These are phyloP conservation scores for Leishmania tarentolae DNA, from an alignment of 208 protist genomes.

Conservation along the genomic window DNA sequence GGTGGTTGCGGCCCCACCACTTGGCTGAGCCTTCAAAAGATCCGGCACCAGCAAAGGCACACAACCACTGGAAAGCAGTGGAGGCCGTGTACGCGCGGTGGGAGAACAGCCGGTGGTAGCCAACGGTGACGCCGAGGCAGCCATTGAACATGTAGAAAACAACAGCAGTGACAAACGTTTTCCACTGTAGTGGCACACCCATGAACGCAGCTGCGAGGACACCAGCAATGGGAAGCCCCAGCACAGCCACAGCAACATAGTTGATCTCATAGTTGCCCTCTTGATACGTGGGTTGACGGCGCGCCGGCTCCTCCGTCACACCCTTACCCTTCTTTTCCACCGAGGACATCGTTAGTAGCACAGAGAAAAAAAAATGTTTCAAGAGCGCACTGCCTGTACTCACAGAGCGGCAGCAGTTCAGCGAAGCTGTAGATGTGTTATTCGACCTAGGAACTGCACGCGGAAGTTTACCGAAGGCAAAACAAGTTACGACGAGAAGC, in stretches of 20 bases:
- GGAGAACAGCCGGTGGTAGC: constrained; percentile 91
- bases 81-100: constrained; percentile 83
- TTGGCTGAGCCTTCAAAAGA: constrained; percentile 92
- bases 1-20: constrained; percentile 91
- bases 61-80: constrained; percentile 63
- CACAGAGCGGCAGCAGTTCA: neutral
- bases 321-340: constrained; percentile 23
- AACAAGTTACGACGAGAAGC: neutral
- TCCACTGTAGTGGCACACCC: constrained; percentile 69
- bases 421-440: neutral
- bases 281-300: constrained; percentile 56
- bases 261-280: constrained; percentile 81
- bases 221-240: constrained; percentile 53
- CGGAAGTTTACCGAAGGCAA: neutral
- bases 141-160: constrained; percentile 86
- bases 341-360: constrained; percentile 16
- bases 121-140: constrained; percentile 89
- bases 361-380: neutral
- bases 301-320: constrained; percentile 37
- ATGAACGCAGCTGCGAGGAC: constrained; percentile 29
- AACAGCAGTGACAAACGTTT: constrained; percentile 65
- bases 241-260: constrained; percentile 71
- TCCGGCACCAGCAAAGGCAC: constrained; percentile 79
- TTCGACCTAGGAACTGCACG: neutral
- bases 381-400: neutral